Base-by-base conservation (phyloP, 176 grass and related monocot genomes). In the Canna indica region DNA sequence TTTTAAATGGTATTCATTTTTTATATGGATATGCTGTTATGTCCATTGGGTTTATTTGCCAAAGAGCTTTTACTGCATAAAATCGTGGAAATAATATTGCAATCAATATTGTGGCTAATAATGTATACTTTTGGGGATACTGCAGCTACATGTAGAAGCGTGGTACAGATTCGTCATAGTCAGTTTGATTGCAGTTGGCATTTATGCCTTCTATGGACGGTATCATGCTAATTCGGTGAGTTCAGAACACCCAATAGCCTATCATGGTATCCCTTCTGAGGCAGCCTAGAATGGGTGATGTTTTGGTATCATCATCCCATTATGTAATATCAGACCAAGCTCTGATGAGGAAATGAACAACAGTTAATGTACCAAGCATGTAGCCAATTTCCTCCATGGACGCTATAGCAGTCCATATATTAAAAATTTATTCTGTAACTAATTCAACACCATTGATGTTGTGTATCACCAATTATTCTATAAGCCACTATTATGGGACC, bases 131-230 rank as follows among this genome's bases (percentile, higher is more conserved):
- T 70, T 70, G 6, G 14, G 2, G 15, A 18, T 17, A 22, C 73
- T 60, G 77, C 87, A 99, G 95, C 83, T 99, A 52, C 95, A 99
- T 74, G 95, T 88, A 84, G 95, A 99, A 84, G 95, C 84, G 11
- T 99, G 95, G 84, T 85, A 84, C 29, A 99, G 90, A 88, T 99
- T 99, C 68, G 65, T 88, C 67, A 86, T 99, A 28, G 82, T 99
- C 54, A 94, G 87, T 58, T 54, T 99, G 15, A 22, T 90, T 14
- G 75, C 87, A 0, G 73, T 84, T 44, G 90, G 77, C 34, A 14
- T 93, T 18, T 99, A 94, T 74, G 95, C 95, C 1, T 61, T 82
- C 29, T 99, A 94, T 65, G 95, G 95, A 75, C 95, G 88, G 64
- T 80, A 94, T 81, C 75, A 90, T 34, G 84, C 87, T 13, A 70